These are phyloP conservation scores for Cryptococcus jaspeensis DNA, from an alignment of 1,284 basidiomycete genomes.

Conservation along the genomic window DNA sequence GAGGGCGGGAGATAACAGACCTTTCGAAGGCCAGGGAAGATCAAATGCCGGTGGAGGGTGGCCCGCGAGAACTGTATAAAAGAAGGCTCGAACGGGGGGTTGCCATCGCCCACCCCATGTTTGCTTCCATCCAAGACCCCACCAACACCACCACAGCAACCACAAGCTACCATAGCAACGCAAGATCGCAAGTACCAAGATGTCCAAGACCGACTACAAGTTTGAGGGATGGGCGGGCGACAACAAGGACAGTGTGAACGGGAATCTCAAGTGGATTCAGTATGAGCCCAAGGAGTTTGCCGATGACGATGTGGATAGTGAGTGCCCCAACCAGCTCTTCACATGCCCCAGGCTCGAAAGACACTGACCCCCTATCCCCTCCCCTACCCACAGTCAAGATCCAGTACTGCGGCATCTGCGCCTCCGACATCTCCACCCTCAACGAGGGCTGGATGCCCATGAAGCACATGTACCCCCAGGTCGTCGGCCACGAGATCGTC, in stretches of 20 bases:
- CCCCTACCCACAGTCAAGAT: constrained; percentile 16
- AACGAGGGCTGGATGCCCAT: constrained; percentile 22
- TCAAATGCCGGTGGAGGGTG: too few species aligned
- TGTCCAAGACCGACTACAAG: constrained; percentile 12
- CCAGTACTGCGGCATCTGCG: constrained; percentile 42
- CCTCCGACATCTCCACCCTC: constrained; percentile 26
- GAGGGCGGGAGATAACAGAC: too few species aligned
- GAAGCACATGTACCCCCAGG: constrained; percentile 20
- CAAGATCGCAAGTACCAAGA: too few species aligned
- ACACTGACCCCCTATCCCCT: not conserved
- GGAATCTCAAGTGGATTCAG: constrained; percentile 46
- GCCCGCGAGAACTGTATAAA: too few species aligned
- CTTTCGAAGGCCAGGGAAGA: too few species aligned
- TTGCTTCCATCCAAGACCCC: too few species aligned
- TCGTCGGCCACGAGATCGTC: constrained; percentile 56
- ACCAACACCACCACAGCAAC: too few species aligned
- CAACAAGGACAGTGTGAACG: constrained; percentile 41
- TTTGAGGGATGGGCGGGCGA: constrained; percentile 46
- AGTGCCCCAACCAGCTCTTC: too few species aligned
- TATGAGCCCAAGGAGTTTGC: constrained; percentile 48
- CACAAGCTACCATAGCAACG: too few species aligned
- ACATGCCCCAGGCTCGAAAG: too few species aligned
- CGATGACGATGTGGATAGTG: constrained; percentile 51
- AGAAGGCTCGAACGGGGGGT: too few species aligned
- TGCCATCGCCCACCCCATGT: too few species aligned